Base-by-base conservation (phyloP, 208 protist genomes). In the Trypanosoma avium region DNA sequence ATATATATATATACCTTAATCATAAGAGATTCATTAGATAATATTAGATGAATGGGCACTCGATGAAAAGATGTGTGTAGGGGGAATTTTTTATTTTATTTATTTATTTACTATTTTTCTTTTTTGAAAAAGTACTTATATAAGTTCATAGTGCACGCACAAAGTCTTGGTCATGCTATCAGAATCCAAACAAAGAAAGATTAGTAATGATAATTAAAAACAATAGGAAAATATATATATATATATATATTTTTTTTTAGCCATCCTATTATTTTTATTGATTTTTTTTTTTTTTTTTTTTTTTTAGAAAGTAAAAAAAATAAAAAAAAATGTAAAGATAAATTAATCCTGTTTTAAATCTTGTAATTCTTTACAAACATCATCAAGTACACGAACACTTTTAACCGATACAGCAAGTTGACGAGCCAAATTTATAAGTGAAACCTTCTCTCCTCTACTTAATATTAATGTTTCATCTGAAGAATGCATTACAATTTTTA, bases 321-420 rank as follows among this genome's bases (percentile, higher is more conserved):
- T 54, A 60, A 53, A 58, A 59, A 76, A 52, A 40, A 61, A n/a
- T 35, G 17, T 46, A 21, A 67, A 36, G 42, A 2, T 62, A 27
- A 22, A 62, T 58, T 15, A 52, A 35, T 17, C 33, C 27, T 61
- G 67, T 27, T 47, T n/a, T 17, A 4, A 27, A 46, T 15, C 29
- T 15, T 52, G 30, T 27, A 60, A 24, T 24, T 70, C 5, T 43
- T 35, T 32, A 40, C 79, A 79, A 29, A 67, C 47, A 49, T 45
- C 52, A 6, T 8, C 15, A 27, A 83, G 56, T 13, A 40, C n/a
- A 38, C 67, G 52, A 30, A 73, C 36, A 63, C 77, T 88, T 43
- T 75, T 64, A 5, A 97, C 82, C 0, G 92, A 92, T 59, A 93
- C 81, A 15, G 88, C 75, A 13, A 97, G 58, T 57, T 97, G 86